phyloP scores from a whole-genome alignment of 1,284 basidiomycete species.

The Apiotrichum mycotoxinovorans region DNA sequence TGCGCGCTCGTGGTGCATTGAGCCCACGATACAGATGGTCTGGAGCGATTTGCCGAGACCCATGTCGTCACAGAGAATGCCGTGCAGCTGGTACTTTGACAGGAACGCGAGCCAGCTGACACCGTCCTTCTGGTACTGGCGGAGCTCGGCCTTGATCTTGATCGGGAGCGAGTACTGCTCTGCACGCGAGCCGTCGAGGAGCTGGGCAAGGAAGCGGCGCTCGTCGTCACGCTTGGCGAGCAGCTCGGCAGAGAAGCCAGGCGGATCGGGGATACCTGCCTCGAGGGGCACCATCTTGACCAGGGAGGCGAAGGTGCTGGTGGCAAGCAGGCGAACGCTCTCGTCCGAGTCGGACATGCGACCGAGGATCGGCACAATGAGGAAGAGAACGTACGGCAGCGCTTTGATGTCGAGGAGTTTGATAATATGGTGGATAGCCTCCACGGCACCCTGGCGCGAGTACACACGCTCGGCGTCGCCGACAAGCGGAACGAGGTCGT shows the following conservation, averaged over 20 bases:
- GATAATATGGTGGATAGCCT: conserved; percentile 90
- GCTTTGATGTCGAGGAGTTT: conserved; percentile 89
- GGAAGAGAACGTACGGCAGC: conserved; percentile 93
- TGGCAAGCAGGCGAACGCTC: conserved; percentile 84
- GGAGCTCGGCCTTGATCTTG: conserved; percentile 84
- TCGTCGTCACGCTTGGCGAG: conserved; percentile 82
- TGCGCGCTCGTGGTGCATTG: conserved; percentile 85
- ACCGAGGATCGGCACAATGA: conserved; percentile 93
- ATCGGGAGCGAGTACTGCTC: conserved; percentile 87
- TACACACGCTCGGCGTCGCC: conserved; percentile 72
- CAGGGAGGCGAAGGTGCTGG: conserved; percentile 95
- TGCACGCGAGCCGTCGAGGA: conserved; percentile 91
- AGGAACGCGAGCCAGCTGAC: conserved; percentile 99
- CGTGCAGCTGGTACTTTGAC: conserved; percentile 92
- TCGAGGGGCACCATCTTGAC: conserved; percentile 99
- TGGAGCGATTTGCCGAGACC: conserved; percentile 97
- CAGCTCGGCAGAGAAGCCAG: conserved; percentile 86
- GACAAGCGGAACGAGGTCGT: conserved; percentile 77
- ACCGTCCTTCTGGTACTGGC: conserved; percentile 97
- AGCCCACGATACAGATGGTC: conserved; percentile 94
- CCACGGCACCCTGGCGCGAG: conserved; percentile 85
- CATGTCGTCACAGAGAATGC: conserved; percentile 98
- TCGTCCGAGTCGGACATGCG: conserved; percentile 96
- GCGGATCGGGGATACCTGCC: conserved; percentile 93
- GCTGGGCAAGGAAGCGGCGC: conserved; percentile 85